Evolutionary conservation across 2,329 filamentous ascomycete species (phyloP).

Genomic region (Cryphonectria radicalis): DNA sequence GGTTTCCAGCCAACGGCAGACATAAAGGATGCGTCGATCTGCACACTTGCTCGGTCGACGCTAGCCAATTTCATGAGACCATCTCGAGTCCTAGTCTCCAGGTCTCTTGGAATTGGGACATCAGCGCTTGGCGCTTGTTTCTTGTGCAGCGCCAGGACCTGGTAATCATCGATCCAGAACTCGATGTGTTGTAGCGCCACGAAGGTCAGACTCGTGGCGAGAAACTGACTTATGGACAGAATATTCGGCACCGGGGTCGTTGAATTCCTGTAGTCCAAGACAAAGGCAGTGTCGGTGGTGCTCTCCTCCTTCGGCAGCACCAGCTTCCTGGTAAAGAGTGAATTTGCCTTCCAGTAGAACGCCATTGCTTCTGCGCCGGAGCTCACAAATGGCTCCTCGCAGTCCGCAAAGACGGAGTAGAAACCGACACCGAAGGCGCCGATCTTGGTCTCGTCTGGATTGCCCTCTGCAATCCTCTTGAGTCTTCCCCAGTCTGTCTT

Average conservation of each 20-base stretch:
- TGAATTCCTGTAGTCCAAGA: conserved; percentile 89
- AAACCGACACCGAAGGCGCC: conserved; percentile 98
- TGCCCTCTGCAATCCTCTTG: conserved; percentile 98
- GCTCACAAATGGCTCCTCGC: conserved; percentile 95
- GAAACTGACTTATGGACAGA: conserved; percentile 84
- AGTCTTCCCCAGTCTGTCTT: conserved; percentile 90
- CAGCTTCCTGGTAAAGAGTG: conserved; percentile 87
- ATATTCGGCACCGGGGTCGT: conserved; percentile 87
- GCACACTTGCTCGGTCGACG: conserved; percentile 85
- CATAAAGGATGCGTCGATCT: conserved; percentile 92
- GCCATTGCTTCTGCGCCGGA: conserved; percentile 94
- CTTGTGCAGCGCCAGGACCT: conserved; percentile 78
- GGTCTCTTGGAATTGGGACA: conserved; percentile 74
- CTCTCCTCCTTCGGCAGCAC: conserved; percentile 70
- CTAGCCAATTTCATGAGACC: conserved; percentile 83
- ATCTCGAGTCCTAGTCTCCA: conserved; percentile 83
- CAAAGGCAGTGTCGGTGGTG: conserved; percentile 81
- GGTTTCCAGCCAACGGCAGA: conserved; percentile 85
- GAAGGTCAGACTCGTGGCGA: conserved; percentile 94
- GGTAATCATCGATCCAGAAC: conserved; percentile 87
- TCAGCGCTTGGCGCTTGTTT: conserved; percentile 79
- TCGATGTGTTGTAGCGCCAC: conserved; percentile 87
- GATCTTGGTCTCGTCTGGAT: conserved; percentile 98
- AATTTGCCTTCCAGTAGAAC: conserved; percentile 99
- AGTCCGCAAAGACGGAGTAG: conserved; percentile 98